Conservation (phyloP, 352 stramenopile species). For the Globisporangium perplexum region DNA sequence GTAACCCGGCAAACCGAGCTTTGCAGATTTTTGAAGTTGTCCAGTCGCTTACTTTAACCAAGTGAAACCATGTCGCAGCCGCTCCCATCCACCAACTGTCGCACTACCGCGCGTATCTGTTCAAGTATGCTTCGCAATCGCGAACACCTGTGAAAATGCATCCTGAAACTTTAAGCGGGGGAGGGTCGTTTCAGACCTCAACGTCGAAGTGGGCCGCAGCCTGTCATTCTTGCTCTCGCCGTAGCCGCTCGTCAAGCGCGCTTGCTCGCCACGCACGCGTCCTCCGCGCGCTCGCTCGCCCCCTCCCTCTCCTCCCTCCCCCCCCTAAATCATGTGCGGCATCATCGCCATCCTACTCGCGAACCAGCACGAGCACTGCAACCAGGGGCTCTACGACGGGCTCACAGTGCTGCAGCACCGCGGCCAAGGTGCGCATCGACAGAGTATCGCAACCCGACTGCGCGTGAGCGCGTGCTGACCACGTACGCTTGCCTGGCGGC, state of each 20-base stretch:
- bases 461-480: too few species aligned
- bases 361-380: slow-evolving; percentile 93
- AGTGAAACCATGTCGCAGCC: not conserved
- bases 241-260: not conserved
- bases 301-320: not conserved
- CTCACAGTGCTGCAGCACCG: slow-evolving; percentile 98
- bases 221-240: not conserved
- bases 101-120: not conserved
- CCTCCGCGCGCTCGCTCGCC: not conserved
- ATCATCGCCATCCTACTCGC: slow-evolving; percentile 96
- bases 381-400: slow-evolving; percentile 94
- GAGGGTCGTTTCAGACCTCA: not conserved
- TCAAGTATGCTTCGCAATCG: not conserved
- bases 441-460: too few species aligned
- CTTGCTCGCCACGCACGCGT: too few species aligned
- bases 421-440: slow-evolving; percentile 82
- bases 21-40: slow-evolving; percentile 1
- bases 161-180: not conserved
- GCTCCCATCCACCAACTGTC: not conserved
- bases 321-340: slow-evolving; percentile 88
- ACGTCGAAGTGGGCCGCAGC: slow-evolving; percentile 2
- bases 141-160: too few species aligned
- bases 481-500: too few species aligned
- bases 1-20: not conserved
- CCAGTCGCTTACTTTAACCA: not conserved